Conservation (phyloP, 208 protist species). For the Acanthamoeba rhysodes region DNA sequence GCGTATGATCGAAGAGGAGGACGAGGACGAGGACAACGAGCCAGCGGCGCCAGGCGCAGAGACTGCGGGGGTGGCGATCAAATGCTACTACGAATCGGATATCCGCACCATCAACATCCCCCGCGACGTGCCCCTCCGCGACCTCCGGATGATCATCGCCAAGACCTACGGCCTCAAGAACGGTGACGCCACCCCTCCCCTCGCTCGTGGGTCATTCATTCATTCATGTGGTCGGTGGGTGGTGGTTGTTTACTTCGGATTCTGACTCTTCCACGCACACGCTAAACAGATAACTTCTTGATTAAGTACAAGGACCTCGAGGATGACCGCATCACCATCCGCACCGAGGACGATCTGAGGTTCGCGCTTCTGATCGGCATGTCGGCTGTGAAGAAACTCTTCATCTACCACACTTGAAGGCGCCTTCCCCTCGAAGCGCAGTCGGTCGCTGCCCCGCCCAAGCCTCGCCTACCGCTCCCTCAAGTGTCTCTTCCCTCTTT, state of each 20-base stretch:
- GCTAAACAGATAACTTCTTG: constrained; percentile 27
- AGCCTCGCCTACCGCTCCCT: no score
- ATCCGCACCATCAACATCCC: constrained; percentile 52
- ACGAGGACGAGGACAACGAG: constrained; percentile 17
- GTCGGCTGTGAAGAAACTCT: constrained; percentile 67
- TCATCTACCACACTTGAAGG: constrained; percentile 1
- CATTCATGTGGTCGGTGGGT: neutral
- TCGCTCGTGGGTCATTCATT: neutral
- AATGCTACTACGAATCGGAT: constrained; percentile 64
- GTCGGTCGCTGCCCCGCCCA: neutral
- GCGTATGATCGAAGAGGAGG: constrained; percentile 19
- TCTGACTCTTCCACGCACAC: neutral
- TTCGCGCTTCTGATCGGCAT: constrained; percentile 69
- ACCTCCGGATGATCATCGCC: constrained; percentile 47
- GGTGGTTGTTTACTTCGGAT: neutral
- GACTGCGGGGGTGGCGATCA: constrained; percentile 4
- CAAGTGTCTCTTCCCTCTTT: no score
- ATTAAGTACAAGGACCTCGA: constrained; percentile 72
- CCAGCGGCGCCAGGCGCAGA: neutral
- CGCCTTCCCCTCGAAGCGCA: neutral
- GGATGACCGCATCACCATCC: constrained; percentile 69
- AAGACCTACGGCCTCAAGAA: constrained; percentile 57
- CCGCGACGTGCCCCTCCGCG: constrained; percentile 46
- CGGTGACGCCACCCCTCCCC: neutral
- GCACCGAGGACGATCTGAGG: constrained; percentile 65